Conservation (phyloP, 2,329 filamentous ascomycete species). For the Ascochyta fabae region DNA sequence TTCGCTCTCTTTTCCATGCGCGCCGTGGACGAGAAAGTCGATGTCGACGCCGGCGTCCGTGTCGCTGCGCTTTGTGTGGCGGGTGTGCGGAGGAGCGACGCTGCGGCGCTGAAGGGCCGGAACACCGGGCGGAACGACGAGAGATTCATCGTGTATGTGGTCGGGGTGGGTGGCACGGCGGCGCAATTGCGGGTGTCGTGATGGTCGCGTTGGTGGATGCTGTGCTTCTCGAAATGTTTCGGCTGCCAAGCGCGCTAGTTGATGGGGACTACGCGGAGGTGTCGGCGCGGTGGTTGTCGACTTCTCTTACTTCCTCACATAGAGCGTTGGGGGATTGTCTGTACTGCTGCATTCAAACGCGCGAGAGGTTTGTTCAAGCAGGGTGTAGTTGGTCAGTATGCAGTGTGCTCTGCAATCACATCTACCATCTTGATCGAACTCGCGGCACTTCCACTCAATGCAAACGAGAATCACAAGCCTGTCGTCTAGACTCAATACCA, state of each 20-base stretch:
- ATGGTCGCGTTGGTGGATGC: slow-evolving; percentile 10
- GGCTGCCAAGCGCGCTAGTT: slow-evolving; percentile 15
- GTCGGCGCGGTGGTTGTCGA: background rate
- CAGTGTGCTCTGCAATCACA: too few species aligned
- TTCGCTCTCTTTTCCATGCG: slow-evolving; percentile 36
- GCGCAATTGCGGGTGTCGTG: slow-evolving; percentile 8
- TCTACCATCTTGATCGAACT: too few species aligned
- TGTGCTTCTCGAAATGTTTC: slow-evolving; percentile 15
- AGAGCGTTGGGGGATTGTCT: too few species aligned
- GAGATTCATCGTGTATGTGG: slow-evolving; percentile 31
- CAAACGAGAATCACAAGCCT: too few species aligned
- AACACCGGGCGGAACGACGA: slow-evolving; percentile 34
- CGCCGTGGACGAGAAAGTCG: slow-evolving; percentile 41
- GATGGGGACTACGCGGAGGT: slow-evolving; percentile 3
- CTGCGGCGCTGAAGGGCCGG: slow-evolving; percentile 21
- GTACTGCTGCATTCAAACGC: too few species aligned
- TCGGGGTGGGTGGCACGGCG: slow-evolving; percentile 3
- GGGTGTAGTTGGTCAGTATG: too few species aligned
- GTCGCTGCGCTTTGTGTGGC: slow-evolving; percentile 24
- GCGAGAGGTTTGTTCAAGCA: too few species aligned
- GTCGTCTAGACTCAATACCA: too few species aligned
- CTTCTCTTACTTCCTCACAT: too few species aligned
- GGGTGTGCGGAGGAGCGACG: slow-evolving; percentile 17
- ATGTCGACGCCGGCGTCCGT: slow-evolving; percentile 22
- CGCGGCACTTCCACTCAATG: too few species aligned